A percentile compares a stretch with the other conserved stretches of the same genome.
Conservation (phyloP, 345 rosid species). For the Camelina sativa region DNA sequence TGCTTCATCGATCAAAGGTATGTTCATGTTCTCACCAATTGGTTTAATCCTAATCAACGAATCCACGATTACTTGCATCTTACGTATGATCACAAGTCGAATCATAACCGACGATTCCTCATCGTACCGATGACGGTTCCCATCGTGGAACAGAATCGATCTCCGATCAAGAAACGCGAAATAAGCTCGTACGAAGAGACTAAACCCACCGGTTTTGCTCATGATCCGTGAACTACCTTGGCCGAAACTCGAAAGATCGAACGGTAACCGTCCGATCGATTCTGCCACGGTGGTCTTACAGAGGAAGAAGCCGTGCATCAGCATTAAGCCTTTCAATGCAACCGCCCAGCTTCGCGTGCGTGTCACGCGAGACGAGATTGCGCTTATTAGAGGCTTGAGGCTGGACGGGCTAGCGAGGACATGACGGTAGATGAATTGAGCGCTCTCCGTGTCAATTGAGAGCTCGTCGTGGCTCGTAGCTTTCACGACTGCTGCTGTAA, state of each 20-base stretch:
- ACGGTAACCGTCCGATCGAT: slow-evolving; percentile 64
- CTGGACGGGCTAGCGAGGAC: slow-evolving; percentile 58
- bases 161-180: slow-evolving; percentile 70
- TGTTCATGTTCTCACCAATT: slow-evolving; percentile 49
- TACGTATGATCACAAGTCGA: slow-evolving; percentile 52
- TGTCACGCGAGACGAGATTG: slow-evolving; percentile 58
- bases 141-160: slow-evolving; percentile 47
- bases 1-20: slow-evolving; percentile 61
- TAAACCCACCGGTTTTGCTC: slow-evolving; percentile 53
- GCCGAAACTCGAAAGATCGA: slow-evolving; percentile 68
- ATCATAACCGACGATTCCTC: slow-evolving; percentile 45
- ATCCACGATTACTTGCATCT: slow-evolving; percentile 61
- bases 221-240: slow-evolving; percentile 46
- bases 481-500: slow-evolving; percentile 66
- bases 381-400: slow-evolving; percentile 57
- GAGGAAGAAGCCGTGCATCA: slow-evolving; percentile 78
- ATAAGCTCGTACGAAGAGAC: slow-evolving; percentile 63
- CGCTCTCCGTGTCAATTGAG: slow-evolving; percentile 61
- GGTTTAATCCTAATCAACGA: slow-evolving; percentile 70
- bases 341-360: slow-evolving; percentile 77
- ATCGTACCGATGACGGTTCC: slow-evolving; percentile 33
- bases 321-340: slow-evolving; percentile 73
- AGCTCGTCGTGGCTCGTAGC: slow-evolving; percentile 79
- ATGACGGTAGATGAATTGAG: slow-evolving; percentile 59
- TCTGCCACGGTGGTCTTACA: slow-evolving; percentile 51